Percentiles rank a stretch among this genome's conserved stretches.
These are phyloP conservation scores for Acephala macrosclerotiorum DNA, from an alignment of 2,329 filamentous ascomycete genomes.

Conservation along the genomic window DNA sequence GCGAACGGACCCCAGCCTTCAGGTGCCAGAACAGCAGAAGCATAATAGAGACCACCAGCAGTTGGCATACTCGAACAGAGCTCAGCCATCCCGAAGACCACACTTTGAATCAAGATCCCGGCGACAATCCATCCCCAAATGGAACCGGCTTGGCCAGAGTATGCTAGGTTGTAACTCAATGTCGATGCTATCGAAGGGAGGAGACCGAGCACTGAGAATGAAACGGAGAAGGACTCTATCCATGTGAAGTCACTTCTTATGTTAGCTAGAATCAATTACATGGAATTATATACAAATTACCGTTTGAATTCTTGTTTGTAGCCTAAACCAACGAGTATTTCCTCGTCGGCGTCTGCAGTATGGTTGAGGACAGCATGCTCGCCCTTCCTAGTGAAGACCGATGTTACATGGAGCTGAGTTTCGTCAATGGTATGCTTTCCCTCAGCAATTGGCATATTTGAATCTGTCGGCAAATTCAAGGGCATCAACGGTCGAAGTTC, in stretches of 20 bases:
- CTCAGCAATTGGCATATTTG: neutral
- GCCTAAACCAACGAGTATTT: slow-evolving; percentile 22
- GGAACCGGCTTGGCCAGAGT: slow-evolving; percentile 23
- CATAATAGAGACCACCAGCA: slow-evolving; percentile 69
- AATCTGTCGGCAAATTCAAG: neutral
- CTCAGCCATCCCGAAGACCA: slow-evolving; percentile 67
- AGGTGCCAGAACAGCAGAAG: slow-evolving; percentile 46
- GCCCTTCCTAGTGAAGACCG: slow-evolving; percentile 15
- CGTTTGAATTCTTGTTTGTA: slow-evolving; percentile 30
- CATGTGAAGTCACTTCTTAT: neutral
- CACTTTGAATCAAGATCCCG: slow-evolving; percentile 69
- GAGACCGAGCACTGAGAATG: slow-evolving; percentile 21
- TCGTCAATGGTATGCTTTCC: slow-evolving; percentile 3
- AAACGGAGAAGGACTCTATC: slow-evolving; percentile 21
- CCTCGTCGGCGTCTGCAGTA: slow-evolving; percentile 22
- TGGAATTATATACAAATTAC: slow-evolving; percentile 10
- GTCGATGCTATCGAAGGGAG: slow-evolving; percentile 26
- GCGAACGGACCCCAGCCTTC: slow-evolving; percentile 22
- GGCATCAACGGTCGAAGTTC: neutral
- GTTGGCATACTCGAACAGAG: slow-evolving; percentile 71
- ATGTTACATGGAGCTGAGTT: slow-evolving; percentile 11
- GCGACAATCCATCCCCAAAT: slow-evolving; percentile 73
- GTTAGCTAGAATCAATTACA: neutral
- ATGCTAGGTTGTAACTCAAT: slow-evolving; percentile 20
- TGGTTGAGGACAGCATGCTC: slow-evolving; percentile 20